phyloP scores from a whole-genome alignment of 2,329 filamentous ascomycete genomes.

The Monosporascus sp. region DNA sequence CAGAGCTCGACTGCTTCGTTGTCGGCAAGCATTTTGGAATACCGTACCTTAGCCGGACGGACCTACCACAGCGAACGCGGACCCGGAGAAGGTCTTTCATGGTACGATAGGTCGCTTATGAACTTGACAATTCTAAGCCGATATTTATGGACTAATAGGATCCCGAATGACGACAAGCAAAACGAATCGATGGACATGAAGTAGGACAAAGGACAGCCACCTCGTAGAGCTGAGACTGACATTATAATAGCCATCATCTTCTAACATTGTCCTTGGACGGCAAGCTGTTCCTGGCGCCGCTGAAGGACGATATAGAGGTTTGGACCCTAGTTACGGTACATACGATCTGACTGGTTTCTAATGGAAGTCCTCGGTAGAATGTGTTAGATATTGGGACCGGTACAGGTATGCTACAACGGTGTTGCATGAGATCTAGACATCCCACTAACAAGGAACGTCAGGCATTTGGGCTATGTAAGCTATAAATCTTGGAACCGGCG shows the following conservation, averaged over 20 bases:
- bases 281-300: conserved; percentile 28
- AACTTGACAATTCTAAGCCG: background rate
- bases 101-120: background rate
- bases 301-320: conserved; percentile 23
- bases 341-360: background rate
- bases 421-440: background rate
- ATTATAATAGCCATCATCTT: conserved; percentile 19
- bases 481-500: too few species aligned
- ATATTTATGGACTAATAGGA: conserved; percentile 16
- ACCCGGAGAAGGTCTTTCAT: background rate
- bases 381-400: conserved; percentile 32
- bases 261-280: conserved; percentile 23
- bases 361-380: conserved; percentile 10
- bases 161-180: conserved; percentile 20
- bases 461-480: conserved; percentile 32
- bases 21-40: conserved; percentile 25
- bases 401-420: conserved; percentile 20
- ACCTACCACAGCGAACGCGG: conserved; percentile 21
- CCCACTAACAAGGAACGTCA: conserved; percentile 2
- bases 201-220: conserved; percentile 4
- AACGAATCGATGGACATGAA: conserved; percentile 19
- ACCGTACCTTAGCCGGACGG: conserved; percentile 24
- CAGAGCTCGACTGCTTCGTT: conserved; percentile 21
- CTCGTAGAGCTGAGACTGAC: background rate
- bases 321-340: background rate